These are phyloP conservation scores for Sungouiozyma ichnusensis DNA, from an alignment of 805 yeast genomes.

Conservation along the genomic window DNA sequence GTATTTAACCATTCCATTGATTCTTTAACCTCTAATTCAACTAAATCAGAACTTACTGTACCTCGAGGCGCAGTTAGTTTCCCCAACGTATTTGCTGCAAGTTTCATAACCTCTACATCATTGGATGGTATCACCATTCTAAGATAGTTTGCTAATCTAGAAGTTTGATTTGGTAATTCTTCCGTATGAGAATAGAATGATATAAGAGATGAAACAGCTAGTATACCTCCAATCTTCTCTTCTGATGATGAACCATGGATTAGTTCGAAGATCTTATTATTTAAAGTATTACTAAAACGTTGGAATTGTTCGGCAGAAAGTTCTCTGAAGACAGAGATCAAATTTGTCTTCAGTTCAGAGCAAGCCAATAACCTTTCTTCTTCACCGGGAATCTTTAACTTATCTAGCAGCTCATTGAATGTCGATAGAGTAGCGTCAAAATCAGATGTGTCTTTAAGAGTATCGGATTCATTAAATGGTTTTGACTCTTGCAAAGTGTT, in stretches of 20 bases:
- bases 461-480: conserved; percentile 12
- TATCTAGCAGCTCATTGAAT: conserved; percentile 30
- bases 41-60: conserved; percentile 80
- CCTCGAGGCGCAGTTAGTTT: conserved; percentile 85
- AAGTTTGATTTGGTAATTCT: conserved; percentile 79
- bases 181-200: conserved; percentile 75
- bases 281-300: conserved; percentile 72
- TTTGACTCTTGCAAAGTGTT: conserved; percentile 12
- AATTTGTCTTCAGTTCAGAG: conserved; percentile 54
- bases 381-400: conserved; percentile 28
- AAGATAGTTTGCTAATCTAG: conserved; percentile 83
- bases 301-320: conserved; percentile 72
- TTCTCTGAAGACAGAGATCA: conserved; percentile 69
- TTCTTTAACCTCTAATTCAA: conserved; percentile 80
- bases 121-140: conserved; percentile 70
- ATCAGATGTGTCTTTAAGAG: conserved; percentile 12
- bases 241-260: conserved; percentile 62
- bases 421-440: conserved; percentile 24
- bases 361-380: conserved; percentile 44
- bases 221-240: conserved; percentile 80
- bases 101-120: conserved; percentile 74
- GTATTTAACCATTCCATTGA: conserved; percentile 85
- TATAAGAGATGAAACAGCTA: conserved; percentile 81
- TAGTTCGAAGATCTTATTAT: conserved; percentile 76
- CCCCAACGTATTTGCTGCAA: conserved; percentile 82